Evolutionary conservation across 495 filamentous ascomycete species (phyloP).

Genomic region (Penicillium roqueforti): DNA sequence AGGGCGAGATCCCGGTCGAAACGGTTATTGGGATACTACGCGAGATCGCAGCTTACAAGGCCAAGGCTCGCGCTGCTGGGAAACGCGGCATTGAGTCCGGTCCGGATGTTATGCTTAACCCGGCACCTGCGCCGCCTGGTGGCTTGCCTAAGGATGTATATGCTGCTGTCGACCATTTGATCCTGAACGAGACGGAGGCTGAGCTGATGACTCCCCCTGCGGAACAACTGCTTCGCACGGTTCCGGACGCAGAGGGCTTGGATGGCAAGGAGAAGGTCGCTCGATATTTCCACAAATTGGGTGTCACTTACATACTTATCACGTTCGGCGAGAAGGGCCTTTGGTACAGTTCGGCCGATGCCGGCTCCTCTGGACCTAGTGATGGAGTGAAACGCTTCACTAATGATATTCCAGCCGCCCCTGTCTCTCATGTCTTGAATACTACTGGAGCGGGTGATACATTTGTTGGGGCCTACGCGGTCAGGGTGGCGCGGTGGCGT

Average conservation of each 20-base stretch:
- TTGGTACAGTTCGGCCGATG: slow-evolving; percentile 49
- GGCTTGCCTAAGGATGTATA: slow-evolving; percentile 65
- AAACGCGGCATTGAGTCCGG: slow-evolving; percentile 43
- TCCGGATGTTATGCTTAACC: slow-evolving; percentile 71
- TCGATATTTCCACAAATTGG: slow-evolving; percentile 55
- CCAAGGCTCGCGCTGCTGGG: slow-evolving; percentile 43
- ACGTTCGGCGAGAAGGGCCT: slow-evolving; percentile 78
- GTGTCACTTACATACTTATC: slow-evolving; percentile 72
- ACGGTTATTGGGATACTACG: slow-evolving; percentile 65
- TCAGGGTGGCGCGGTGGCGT: slow-evolving; percentile 51
- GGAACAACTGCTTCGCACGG: slow-evolving; percentile 27
- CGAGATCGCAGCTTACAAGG: slow-evolving; percentile 30
- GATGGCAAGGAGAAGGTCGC: slow-evolving; percentile 51
- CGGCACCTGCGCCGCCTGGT: slow-evolving; percentile 67
- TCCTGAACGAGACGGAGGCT: slow-evolving; percentile 91
- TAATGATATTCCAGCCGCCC: slow-evolving; percentile 49
- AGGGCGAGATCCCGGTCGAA: slow-evolving; percentile 77
- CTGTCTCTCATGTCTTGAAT: slow-evolving; percentile 70
- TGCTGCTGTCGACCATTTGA: slow-evolving; percentile 64
- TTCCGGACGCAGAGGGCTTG: slow-evolving; percentile 41
- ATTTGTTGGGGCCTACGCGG: slow-evolving; percentile 85
- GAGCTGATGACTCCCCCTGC: slow-evolving; percentile 56
- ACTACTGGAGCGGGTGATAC: slow-evolving; percentile 95
- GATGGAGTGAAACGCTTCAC: slow-evolving; percentile 35
- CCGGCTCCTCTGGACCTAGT: slow-evolving; percentile 35